Evolutionary conservation across 768 basidiomycete genomes (phyloP).

Genomic region (Mycena vulgaris): DNA sequence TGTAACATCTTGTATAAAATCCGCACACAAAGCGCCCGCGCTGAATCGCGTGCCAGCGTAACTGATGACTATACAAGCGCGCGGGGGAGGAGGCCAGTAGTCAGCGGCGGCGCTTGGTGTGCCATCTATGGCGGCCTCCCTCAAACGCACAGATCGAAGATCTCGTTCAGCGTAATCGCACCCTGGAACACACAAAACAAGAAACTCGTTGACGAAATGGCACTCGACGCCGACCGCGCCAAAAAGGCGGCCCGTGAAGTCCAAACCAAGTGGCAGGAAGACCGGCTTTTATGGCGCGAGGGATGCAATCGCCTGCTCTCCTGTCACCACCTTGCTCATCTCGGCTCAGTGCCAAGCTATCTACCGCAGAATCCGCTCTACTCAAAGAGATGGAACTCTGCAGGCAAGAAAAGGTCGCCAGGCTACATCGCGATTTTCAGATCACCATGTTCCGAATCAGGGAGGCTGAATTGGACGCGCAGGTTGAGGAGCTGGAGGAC

Average conservation of each 20-base stretch:
- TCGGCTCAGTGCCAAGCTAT: conserved; percentile 67
- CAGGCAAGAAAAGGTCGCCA: conserved; percentile 71
- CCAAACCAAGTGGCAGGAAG: conserved; percentile 65
- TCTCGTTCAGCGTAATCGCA: conserved; percentile 77
- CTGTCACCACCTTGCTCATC: conserved; percentile 76
- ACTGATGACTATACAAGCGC: no score
- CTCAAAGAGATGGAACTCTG: conserved; percentile 69
- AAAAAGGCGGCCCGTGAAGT: conserved; percentile 59
- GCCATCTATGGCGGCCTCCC: conserved; percentile 66
- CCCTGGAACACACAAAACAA: conserved; percentile 74
- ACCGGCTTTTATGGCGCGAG: conserved; percentile 67
- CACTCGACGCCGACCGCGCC: conserved; percentile 58
- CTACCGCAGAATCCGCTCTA: conserved; percentile 65
- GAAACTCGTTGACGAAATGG: conserved; percentile 66
- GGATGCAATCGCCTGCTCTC: conserved; percentile 75
- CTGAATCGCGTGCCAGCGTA: no score
- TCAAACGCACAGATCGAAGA: conserved; percentile 82
- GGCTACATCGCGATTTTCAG: conserved; percentile 75
- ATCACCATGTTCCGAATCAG: conserved; percentile 77
- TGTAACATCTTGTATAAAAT: no score
- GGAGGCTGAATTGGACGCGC: conserved; percentile 72
- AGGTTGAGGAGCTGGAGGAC: conserved; percentile 68
- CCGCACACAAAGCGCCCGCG: neutral
- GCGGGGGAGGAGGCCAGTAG: conserved; percentile 21
- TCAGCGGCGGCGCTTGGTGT: conserved; percentile 9